phyloP scores from a whole-genome alignment of 139 green algal genomes.

The Picochlorum sp. region DNA sequence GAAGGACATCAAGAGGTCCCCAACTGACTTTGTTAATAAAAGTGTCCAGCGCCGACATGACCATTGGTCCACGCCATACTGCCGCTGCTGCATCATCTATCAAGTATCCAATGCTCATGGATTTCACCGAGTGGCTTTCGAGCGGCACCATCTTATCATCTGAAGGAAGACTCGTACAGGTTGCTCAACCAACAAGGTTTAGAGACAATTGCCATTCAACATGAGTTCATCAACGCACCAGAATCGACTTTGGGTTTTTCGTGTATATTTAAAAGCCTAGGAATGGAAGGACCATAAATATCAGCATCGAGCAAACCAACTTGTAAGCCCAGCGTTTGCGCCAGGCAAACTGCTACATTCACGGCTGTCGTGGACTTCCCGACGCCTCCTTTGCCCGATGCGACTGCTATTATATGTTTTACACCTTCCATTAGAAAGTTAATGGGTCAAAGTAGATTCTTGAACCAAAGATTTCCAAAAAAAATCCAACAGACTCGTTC shows the following conservation, averaged over 20 bases:
- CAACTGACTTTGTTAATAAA: conserved; percentile 69
- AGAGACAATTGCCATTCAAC: background rate
- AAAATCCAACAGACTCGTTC: no score
- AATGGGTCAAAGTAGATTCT: conserved; percentile 10
- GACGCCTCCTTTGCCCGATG: conserved; percentile 86
- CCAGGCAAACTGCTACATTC: conserved; percentile 78
- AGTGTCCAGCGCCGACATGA: conserved; percentile 78
- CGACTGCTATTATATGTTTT: conserved; percentile 71
- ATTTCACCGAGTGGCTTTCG: conserved; percentile 43
- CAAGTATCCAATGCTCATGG: conserved; percentile 87
- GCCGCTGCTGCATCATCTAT: conserved; percentile 61
- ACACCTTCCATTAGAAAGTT: conserved; percentile 28
- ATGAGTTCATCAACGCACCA: background rate
- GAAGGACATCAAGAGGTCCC: conserved; percentile 70
- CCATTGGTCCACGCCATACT: conserved; percentile 84
- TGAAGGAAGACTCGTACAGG: background rate
- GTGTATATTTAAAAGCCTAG: conserved; percentile 67
- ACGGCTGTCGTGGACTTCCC: conserved; percentile 87
- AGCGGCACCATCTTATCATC: conserved; percentile 42
- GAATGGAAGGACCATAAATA: conserved; percentile 80
- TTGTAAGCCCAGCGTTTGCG: conserved; percentile 32
- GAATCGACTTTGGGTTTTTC: conserved; percentile 31
- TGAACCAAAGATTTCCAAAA: no score
- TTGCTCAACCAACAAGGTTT: background rate
- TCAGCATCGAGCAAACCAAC: conserved; percentile 89